Evolutionary conservation across 2,329 filamentous ascomycete genomes (phyloP).

Genomic region (Tolypocladium capitatum): DNA sequence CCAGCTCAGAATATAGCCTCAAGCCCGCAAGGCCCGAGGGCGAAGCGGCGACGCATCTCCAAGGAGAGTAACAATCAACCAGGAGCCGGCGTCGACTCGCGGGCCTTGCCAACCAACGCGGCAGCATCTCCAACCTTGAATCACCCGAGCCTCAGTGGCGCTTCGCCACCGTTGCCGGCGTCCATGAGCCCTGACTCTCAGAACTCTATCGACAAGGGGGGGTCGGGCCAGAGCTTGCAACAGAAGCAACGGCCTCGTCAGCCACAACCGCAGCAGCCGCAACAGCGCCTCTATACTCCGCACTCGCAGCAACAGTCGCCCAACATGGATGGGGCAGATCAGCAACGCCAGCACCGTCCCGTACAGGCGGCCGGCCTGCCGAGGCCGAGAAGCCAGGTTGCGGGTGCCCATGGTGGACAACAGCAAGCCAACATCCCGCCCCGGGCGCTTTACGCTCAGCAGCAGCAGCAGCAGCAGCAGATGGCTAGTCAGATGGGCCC

Average conservation of each 20-base stretch:
- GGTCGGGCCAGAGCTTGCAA: constrained; percentile 5
- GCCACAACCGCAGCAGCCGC: constrained; percentile 7
- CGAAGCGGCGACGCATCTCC: constrained; percentile 15
- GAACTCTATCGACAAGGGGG: constrained; percentile 1
- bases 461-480: constrained; percentile 5
- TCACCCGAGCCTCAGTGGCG: constrained; percentile 2
- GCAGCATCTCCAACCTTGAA: constrained; percentile 5
- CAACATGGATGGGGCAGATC: constrained; percentile 1
- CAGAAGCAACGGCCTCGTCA: constrained; percentile 3
- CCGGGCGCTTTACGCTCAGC: constrained; percentile 5
- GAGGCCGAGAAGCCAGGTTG: constrained; percentile 2
- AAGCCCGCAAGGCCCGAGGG: constrained; percentile 3
- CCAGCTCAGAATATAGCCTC: constrained; percentile 1
- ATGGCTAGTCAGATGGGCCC: constrained; percentile 7
- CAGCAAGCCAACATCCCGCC: constrained; percentile 2
- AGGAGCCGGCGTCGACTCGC: constrained; percentile 2
- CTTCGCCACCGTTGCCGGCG: constrained; percentile 1
- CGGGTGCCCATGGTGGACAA: constrained; percentile 2
- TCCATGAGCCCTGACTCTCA: constrained; percentile 8
- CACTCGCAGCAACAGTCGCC: constrained; percentile 3
- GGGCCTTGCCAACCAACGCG: constrained; percentile 3
- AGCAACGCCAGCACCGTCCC: background rate
- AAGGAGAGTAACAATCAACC: constrained; percentile 8
- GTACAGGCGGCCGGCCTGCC: background rate
- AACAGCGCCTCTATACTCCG: background rate